A percentile compares a stretch with the other conserved stretches of the same genome.
phyloP scores from a whole-genome alignment of 768 basidiomycete genomes.

The Amanita rubescens region DNA sequence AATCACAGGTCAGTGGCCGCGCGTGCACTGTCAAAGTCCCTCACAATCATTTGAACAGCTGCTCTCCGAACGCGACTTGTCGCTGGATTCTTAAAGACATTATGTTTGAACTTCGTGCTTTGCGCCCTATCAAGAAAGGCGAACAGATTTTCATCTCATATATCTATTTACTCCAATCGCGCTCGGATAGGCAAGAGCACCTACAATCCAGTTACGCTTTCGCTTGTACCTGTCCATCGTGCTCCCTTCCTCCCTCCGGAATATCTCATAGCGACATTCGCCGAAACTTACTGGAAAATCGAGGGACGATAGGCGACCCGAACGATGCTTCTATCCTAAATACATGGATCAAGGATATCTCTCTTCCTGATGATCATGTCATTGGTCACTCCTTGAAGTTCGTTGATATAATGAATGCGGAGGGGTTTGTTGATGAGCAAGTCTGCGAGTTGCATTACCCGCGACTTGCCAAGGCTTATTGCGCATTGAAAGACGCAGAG shows the following conservation, averaged over 20 bases:
- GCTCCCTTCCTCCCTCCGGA: constrained; percentile 8
- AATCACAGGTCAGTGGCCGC: background rate
- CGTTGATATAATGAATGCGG: constrained; percentile 13
- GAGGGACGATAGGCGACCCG: background rate
- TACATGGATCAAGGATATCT: constrained; percentile 9
- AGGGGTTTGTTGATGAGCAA: constrained; percentile 5
- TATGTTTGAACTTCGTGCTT: constrained; percentile 7
- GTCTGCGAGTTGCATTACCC: constrained; percentile 11
- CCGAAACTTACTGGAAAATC: constrained; percentile 5
- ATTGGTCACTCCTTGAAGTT: constrained; percentile 5
- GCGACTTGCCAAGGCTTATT: constrained; percentile 15
- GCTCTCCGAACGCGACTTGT: constrained; percentile 10
- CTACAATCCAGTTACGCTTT: constrained; percentile 4
- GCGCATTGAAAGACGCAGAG: constrained; percentile 13
- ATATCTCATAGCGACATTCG: constrained; percentile 14
- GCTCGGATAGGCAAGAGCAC: background rate
- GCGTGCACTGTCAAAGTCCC: background rate
- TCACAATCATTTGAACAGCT: constrained; percentile 8
- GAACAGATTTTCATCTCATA: constrained; percentile 15
- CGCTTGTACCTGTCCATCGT: constrained; percentile 13
- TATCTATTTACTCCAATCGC: background rate
- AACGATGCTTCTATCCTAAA: constrained; percentile 7
- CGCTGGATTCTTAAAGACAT: constrained; percentile 10
- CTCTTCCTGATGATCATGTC: constrained; percentile 10
- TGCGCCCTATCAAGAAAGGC: constrained; percentile 12